Base-by-base conservation (phyloP, 164 flowering plant species). In the Protea cynaroides region DNA sequence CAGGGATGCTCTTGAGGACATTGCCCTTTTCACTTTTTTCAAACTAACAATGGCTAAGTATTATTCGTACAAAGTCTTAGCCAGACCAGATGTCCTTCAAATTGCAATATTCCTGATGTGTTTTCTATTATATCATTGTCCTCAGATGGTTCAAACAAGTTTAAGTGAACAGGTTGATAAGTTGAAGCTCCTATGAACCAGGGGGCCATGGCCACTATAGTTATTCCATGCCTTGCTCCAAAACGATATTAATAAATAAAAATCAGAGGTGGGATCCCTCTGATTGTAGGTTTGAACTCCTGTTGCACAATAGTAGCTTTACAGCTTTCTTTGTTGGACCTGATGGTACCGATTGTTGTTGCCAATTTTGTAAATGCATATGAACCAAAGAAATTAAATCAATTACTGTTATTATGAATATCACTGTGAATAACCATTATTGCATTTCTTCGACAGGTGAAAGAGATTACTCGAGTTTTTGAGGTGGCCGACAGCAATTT, bases 381-480 rank as follows among this genome's bases (percentile, higher is more conserved):
- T 8, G 13, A 40, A 4, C 19, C 52, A 15, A 15, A 11, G 52
- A 49, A 18, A 2, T 18, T 15, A 49, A 49, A 15, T 15, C 52
- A 49, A 49, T 49, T 49, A 2, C 19, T 15, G 19, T 18, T 49
- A 11, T 14, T 15, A 19, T 43, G 46, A 6, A 58, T 19, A 19
- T 36, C 19, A 58, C n/a, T 58, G 44, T 0, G 23, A 21, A 23
- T 40, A 0, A 19, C 18, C 15, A 38, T 29, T 66, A 6, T 40
- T 12, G 46, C 46, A 0, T 12, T 40, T 59, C 8, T 47, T 60
- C 53, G 7, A 21, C 80, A 84, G 89, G 89, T 84, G 74, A 79
- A 14, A 59, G 82, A 83, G 76, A 81, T 78, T 69, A 79, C 62
- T 61, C 68, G 89, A 47, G 77, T 66, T 37, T 84, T 84, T 21